phyloP scores from a whole-genome alignment of 108 stramenopile species.

The Nitzschia sp. region DNA sequence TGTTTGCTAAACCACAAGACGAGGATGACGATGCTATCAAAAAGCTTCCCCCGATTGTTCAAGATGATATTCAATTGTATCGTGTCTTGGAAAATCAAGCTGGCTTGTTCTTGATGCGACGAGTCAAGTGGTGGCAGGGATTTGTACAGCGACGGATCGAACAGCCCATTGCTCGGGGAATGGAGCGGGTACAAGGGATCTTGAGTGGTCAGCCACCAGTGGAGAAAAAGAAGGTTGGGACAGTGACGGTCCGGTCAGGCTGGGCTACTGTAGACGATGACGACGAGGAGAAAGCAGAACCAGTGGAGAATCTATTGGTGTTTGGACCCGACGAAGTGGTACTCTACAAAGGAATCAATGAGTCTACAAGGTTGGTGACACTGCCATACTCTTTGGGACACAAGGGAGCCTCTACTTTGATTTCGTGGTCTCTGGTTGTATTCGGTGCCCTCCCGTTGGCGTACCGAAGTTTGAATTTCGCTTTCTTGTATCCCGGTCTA shows the following conservation, averaged over 20 bases:
- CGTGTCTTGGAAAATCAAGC: constrained; percentile 42
- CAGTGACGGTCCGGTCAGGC: too few species aligned
- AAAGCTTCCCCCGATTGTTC: constrained; percentile 27
- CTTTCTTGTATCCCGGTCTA: constrained; percentile 42
- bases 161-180: background rate
- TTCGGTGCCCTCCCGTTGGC: constrained; percentile 55
- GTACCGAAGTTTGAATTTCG: constrained; percentile 41
- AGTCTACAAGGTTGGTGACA: constrained; percentile 18
- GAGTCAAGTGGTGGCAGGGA: constrained; percentile 4
- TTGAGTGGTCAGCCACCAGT: too few species aligned
- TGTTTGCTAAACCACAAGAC: constrained; percentile 8
- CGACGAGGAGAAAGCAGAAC: background rate
- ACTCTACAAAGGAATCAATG: constrained; percentile 16
- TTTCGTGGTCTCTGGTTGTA: constrained; percentile 33
- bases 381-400: constrained; percentile 34
- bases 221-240: too few species aligned
- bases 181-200: background rate
- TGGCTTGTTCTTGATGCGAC: constrained; percentile 29
- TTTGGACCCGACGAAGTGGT: constrained; percentile 23
- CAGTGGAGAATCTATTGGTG: constrained; percentile 13
- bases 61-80: constrained; percentile 56
- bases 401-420: constrained; percentile 35
- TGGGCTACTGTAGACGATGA: background rate
- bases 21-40: background rate
- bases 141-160: background rate